Percentiles rank a stretch among this genome's conserved stretches.
Evolutionary conservation across 2,329 filamentous ascomycete genomes (phyloP).

Genomic region (Bisporella sp.): DNA sequence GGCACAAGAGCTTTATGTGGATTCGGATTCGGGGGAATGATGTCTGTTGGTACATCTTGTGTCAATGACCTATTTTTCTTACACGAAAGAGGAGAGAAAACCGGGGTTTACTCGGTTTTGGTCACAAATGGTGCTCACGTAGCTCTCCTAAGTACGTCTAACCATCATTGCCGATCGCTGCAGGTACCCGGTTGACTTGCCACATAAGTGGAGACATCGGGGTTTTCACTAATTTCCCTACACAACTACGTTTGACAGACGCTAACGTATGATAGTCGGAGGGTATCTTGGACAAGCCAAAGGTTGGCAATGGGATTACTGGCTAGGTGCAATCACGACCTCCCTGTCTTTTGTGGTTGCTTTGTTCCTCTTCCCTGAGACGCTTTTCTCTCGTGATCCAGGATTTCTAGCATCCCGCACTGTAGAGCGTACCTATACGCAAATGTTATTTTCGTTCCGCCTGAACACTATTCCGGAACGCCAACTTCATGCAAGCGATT

Average conservation of each 20-base stretch:
- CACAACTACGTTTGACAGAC: too few relatives aligned
- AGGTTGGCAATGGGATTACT: constrained; percentile 27
- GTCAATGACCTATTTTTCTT: constrained; percentile 26
- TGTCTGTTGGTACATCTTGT: constrained; percentile 24
- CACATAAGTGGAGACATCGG: too few relatives aligned
- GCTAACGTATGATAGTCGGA: constrained; percentile 13
- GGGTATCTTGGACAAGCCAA: constrained; percentile 21
- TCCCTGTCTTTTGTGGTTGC: constrained; percentile 18
- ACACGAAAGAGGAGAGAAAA: constrained; percentile 24
- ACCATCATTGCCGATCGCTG: neutral
- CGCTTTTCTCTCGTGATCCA: constrained; percentile 23
- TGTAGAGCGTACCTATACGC: constrained; percentile 16
- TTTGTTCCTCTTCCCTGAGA: constrained; percentile 25
- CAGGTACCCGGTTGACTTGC: neutral
- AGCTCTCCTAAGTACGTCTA: constrained; percentile 19
- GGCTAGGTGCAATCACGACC: constrained; percentile 21
- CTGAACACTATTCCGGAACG: constrained; percentile 21
- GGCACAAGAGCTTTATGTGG: constrained; percentile 21
- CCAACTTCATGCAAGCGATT: constrained; percentile 18
- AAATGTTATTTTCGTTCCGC: constrained; percentile 20
- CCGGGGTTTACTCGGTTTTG: constrained; percentile 24
- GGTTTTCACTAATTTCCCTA: too few relatives aligned
- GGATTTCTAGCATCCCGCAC: constrained; percentile 16
- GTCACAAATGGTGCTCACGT: constrained; percentile 25
- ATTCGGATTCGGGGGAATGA: constrained; percentile 25